Base-by-base conservation (phyloP, 1,284 basidiomycete genomes). In the Tilletia horrida region DNA sequence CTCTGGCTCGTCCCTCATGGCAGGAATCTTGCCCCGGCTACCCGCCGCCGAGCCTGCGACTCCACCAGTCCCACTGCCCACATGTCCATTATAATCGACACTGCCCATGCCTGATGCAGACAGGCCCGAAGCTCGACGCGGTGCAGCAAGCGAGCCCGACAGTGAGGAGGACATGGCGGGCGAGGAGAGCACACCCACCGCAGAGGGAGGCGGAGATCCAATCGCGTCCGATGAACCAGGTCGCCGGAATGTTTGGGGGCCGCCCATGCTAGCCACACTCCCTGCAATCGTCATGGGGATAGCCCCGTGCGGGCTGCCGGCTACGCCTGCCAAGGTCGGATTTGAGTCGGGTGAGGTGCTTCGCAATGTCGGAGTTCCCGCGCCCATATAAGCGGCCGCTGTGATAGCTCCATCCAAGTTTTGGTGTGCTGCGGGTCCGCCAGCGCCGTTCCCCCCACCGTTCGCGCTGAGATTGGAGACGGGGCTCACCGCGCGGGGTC, bases 201-300 rank as follows among this genome's bases (percentile, higher is more conserved):
- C 29, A 9, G 29, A 6, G 6, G 45, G 45, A n/a, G 45, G 55
- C 2, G 55, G 55, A 4, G 55, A 59, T 9, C 55, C 55, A 11
- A 59, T 29, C 9, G 55, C 25, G 8, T 59, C 55, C 2, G 55
- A 59, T 29, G 55, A 59, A 27, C 55, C 55, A 18, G 55, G 55
- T 59, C 55, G 55, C 9, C 55, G 27, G 31, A 59, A 18, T 35
- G 55, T n/a, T n/a, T n/a, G n/a, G n/a, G n/a, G n/a, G n/a, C n/a
- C n/a, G n/a, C n/a, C n/a, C n/a, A n/a, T 21, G 27, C 50, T 21
- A 55, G n/a, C 50, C 50, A 29, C 55, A 40, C 55, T 40, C 11
- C 55, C 55, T 27, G 50, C 50, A 27, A 52, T 52, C 11, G 50
- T 25, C 16, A 52, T 52, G 6, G 50, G 50, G 6, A 25, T 14